Conservation (phyloP, 306 rosid genomes). For the Bauhinia variegata region DNA sequence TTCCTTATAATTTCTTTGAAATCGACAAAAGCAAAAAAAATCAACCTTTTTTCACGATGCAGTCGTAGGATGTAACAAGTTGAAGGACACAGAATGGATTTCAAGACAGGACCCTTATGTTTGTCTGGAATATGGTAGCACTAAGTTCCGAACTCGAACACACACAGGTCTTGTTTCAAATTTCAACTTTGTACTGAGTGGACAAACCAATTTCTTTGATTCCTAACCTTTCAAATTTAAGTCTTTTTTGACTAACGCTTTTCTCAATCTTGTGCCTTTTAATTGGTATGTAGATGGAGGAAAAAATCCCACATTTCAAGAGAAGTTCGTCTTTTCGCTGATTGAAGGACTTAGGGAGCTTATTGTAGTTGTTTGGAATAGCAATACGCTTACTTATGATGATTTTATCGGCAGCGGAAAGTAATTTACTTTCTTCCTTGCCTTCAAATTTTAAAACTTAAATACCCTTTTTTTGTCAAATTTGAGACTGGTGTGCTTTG, state of each 20-base stretch:
- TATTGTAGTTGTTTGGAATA: constrained; percentile 79
- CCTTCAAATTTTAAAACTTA: not conserved
- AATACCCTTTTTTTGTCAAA: not conserved
- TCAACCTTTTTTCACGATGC: constrained; percentile 11
- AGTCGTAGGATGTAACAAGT: constrained; percentile 73
- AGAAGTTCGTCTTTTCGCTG: constrained; percentile 68
- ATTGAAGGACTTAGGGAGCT: constrained; percentile 86
- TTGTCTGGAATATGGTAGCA: constrained; percentile 68
- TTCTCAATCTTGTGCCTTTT: constrained; percentile 11
- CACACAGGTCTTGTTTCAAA: constrained; percentile 59
- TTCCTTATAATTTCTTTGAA: no score
- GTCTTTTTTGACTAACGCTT: constrained; percentile 11
- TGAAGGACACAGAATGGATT: constrained; percentile 90
- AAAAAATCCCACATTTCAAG: constrained; percentile 67
- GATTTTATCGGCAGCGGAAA: constrained; percentile 85
- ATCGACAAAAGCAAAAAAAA: no score
- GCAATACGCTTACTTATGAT: constrained; percentile 69
- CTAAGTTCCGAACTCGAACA: constrained; percentile 73
- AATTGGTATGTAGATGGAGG: constrained; percentile 65
- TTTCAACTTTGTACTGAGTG: not conserved
- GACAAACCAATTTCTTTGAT: not conserved
- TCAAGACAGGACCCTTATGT: constrained; percentile 90
- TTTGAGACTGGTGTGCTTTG: not conserved
- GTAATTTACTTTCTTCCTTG: constrained; percentile 41
- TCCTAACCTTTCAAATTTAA: not conserved